Percentiles rank a stretch among this genome's conserved stretches.
Conservation (phyloP, 495 filamentous ascomycete species). For the Penicillium coffeae region DNA sequence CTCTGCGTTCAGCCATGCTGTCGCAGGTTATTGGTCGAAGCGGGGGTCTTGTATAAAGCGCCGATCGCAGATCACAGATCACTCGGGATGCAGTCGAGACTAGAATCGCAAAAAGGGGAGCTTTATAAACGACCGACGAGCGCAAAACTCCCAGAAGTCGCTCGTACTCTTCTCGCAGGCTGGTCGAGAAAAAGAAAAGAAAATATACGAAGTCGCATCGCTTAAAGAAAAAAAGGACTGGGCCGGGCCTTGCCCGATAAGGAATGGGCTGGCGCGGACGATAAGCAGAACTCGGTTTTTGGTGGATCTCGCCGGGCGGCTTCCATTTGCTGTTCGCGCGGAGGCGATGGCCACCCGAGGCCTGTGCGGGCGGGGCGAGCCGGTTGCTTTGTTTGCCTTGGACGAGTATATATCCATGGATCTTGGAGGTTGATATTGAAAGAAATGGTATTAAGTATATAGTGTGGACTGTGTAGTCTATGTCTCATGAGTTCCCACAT, state of each 20-base stretch:
- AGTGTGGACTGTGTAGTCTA: no score
- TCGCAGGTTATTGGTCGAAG: conserved; percentile 9
- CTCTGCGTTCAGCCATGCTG: conserved; percentile 32
- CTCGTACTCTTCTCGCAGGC: conserved; percentile 32
- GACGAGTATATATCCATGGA: no score
- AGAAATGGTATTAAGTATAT: no score
- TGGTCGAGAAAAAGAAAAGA: neutral
- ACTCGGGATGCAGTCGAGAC: neutral
- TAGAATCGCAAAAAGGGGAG: conserved; percentile 24
- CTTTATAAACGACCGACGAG: conserved; percentile 44
- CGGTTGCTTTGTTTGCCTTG: no score
- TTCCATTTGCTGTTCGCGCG: no score
- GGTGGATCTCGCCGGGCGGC: no score
- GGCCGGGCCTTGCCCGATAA: neutral
- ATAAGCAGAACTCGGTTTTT: no score
- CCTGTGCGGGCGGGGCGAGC: neutral
- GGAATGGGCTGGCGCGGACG: neutral
- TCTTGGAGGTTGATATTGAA: neutral
- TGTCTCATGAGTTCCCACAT: no score
- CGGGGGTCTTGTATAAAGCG: conserved; percentile 7
- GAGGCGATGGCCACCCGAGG: no score
- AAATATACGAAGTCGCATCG: conserved; percentile 5
- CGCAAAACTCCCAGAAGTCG: conserved; percentile 60
- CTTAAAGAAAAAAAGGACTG: conserved; percentile 1
- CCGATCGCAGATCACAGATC: neutral